Evolutionary conservation across 495 filamentous ascomycete species (phyloP).

Genomic region (Annulohypoxylon bovei): DNA sequence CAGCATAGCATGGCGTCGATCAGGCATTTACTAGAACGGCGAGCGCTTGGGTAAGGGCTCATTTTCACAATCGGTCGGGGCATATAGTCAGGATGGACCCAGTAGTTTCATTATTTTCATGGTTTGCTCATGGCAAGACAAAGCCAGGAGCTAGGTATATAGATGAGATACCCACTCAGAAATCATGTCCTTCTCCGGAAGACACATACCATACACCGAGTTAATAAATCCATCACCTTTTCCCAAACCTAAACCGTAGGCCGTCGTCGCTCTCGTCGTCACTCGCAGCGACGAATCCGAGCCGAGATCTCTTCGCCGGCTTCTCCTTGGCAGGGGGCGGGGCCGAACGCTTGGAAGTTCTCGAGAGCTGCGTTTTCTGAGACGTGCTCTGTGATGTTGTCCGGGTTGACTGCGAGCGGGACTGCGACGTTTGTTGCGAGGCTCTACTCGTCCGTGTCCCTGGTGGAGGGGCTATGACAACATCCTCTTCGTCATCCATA

Average conservation of each 20-base stretch:
- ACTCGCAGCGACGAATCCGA: constrained; percentile 46
- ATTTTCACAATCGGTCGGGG: neutral
- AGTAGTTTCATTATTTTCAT: neutral
- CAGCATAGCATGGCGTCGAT: constrained; percentile 18
- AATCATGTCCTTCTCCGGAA: neutral
- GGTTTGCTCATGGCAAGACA: constrained; percentile 1
- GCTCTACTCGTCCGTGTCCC: constrained; percentile 37
- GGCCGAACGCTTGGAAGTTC: constrained; percentile 53
- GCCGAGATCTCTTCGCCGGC: constrained; percentile 57
- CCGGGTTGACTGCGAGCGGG: constrained; percentile 49
- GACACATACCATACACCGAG: neutral
- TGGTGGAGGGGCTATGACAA: constrained; percentile 25
- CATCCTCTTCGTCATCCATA: constrained; percentile 37
- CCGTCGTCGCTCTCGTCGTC: constrained; percentile 63
- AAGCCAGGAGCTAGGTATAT: constrained; percentile 20
- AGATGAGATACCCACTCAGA: constrained; percentile 26
- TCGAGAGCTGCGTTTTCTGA: constrained; percentile 34
- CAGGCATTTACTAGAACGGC: constrained; percentile 15
- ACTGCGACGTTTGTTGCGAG: constrained; percentile 43
- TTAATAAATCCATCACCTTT: constrained; percentile 49
- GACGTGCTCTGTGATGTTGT: constrained; percentile 45
- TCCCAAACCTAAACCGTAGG: constrained; percentile 67
- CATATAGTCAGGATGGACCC: constrained; percentile 1
- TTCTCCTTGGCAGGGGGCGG: constrained; percentile 47
- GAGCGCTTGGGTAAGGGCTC: neutral